Base-by-base conservation (phyloP, 305 asterid genomes). In the Fraxinus xanthoxyloides region DNA sequence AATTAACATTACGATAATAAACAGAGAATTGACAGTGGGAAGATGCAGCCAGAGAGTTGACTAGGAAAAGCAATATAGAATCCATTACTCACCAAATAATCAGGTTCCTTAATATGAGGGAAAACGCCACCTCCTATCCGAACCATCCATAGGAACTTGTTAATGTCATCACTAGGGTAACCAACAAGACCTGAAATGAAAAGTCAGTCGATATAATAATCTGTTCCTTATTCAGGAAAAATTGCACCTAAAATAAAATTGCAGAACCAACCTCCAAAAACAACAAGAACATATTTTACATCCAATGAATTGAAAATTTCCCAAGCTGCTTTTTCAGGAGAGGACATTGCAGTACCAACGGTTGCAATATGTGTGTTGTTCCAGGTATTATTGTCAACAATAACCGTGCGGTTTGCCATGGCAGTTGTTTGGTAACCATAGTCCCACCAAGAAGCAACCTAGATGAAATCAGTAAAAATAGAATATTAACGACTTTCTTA, bases 371-470 rank as follows among this genome's bases (percentile, higher is more conserved):
- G 98, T 9, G 98, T 96, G 89, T 96, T 94, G 88, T 96, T 96
- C 99, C 99, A 96, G 81, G 98, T 96, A 86, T 96, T 96, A 85
- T 96, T 96, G 82, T 94, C 98, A 84, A 96, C 99, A 84, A 94
- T 93, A 82, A 96, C 99, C 5, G 99, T 96, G 76, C 99, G 98
- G 89, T 96, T 96, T 65, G 99, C 99, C 99, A 96, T 96, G 30
- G 99, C 99, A 87, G 99, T 96, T 80, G 99, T 96, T 90, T 96
- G 99, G 88, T 96, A 96, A 82, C 99, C 99, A 85, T 96, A 96
- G 79, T 96, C 99, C 99, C 99, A 96, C 99, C 99, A 96, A 77
- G 99, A 94, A 35, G 99, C 99, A 88, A 96, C 98, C 98, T 96
- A 88, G 79, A 87, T 79, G 19, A 43, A 80, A 84, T 81, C 80